Conservation (phyloP, 208 protist species). For the Wallacemonas rigidus region DNA sequence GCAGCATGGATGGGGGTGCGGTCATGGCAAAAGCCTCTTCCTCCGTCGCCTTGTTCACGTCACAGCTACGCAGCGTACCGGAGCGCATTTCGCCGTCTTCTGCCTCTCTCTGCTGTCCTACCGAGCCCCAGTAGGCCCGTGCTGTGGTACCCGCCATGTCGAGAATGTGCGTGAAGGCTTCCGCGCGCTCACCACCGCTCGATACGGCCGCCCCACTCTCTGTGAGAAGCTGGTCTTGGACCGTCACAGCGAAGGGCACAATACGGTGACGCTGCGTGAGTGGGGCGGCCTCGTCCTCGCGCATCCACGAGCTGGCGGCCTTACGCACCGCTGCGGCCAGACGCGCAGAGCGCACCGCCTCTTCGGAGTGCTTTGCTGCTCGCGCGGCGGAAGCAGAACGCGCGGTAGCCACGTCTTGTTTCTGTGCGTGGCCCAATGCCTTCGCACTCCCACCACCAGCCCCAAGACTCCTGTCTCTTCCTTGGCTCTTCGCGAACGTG, state of each 20-base stretch:
- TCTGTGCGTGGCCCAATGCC: background rate
- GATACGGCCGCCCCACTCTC: background rate
- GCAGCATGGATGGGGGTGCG: slow-evolving; percentile 10
- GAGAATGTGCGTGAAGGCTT: slow-evolving; percentile 1
- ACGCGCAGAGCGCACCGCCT: background rate
- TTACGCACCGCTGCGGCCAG: background rate
- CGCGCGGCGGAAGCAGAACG: background rate
- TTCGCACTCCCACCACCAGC: too few relatives aligned
- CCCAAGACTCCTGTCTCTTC: too few relatives aligned
- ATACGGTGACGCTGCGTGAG: background rate
- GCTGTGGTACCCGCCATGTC: slow-evolving; percentile 13
- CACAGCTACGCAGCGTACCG: too few relatives aligned
- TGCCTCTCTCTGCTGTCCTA: background rate
- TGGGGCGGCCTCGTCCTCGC: slow-evolving; percentile 8
- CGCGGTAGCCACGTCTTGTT: background rate
- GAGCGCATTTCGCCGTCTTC: background rate
- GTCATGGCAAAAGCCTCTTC: slow-evolving; percentile 6
- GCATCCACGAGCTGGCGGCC: slow-evolving; percentile 7
- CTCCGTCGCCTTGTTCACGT: background rate
- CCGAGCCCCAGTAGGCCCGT: background rate
- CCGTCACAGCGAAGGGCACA: background rate
- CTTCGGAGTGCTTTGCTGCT: background rate
- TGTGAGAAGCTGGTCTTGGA: slow-evolving; percentile 4
- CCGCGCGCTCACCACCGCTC: background rate
- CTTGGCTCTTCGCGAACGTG: too few relatives aligned